Percentiles rank a stretch among this genome's conserved stretches.
Conservation (phyloP, 2,329 filamentous ascomycete genomes). For the Amauroascus niger region DNA sequence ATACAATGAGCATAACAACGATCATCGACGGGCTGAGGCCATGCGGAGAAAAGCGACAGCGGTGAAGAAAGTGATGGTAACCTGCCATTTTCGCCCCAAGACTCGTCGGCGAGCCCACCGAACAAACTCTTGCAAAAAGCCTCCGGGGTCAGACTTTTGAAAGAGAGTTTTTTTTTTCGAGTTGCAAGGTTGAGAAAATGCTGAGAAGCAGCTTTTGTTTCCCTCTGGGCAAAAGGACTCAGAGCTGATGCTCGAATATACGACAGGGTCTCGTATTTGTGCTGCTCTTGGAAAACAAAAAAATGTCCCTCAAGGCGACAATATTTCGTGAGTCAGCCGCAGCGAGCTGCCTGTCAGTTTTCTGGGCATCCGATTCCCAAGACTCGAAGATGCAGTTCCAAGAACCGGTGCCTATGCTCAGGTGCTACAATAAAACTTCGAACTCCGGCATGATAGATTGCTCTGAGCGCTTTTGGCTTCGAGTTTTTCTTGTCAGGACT, state of each 20-base stretch:
- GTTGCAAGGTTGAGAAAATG: not conserved
- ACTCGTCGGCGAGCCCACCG: not conserved
- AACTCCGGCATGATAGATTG: not conserved
- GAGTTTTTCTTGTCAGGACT: not conserved
- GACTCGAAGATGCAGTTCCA: not conserved
- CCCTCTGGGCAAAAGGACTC: not conserved
- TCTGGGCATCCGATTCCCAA: conserved; percentile 2
- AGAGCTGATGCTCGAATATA: not conserved
- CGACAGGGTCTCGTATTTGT: not conserved
- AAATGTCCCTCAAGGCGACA: not conserved
- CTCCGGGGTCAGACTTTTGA: not conserved
- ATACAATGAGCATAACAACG: not conserved
- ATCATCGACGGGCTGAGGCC: not conserved
- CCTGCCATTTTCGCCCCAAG: not conserved
- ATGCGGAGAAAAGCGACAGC: not conserved
- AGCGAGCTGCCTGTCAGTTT: not conserved
- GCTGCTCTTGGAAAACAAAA: not conserved
- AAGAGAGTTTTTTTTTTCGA: not conserved
- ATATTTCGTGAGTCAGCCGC: not conserved
- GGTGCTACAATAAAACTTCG: not conserved
- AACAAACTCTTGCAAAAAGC: not conserved
- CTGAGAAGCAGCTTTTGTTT: not conserved
- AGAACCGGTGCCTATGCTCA: not conserved
- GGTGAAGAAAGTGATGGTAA: not conserved
- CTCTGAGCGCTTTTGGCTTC: not conserved